Evolutionary conservation across 2,329 filamentous ascomycete genomes (phyloP).

Genomic region (Scorias spongiosa): DNA sequence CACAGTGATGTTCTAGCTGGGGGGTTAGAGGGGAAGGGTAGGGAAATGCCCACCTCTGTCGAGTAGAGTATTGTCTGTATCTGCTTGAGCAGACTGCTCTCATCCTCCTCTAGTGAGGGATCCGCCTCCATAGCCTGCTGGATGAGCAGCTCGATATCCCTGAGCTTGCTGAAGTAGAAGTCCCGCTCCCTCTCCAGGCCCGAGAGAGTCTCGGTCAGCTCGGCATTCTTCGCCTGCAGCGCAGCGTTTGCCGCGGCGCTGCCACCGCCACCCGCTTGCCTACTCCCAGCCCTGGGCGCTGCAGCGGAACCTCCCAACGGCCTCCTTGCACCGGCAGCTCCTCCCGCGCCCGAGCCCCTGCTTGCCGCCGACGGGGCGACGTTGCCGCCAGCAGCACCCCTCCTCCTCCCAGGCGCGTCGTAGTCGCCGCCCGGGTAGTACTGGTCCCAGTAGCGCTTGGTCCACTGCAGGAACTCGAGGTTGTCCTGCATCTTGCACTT

Average conservation of each 20-base stretch:
- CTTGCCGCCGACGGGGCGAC: conserved; percentile 24
- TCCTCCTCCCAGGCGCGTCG: conserved; percentile 73
- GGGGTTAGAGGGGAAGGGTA: too few relatives aligned
- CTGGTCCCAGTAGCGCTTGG: conserved; percentile 94
- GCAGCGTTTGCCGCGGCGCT: conserved; percentile 50
- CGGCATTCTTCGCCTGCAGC: conserved; percentile 70
- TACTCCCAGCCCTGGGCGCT: conserved; percentile 29
- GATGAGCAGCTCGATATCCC: conserved; percentile 88
- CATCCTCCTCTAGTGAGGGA: conserved; percentile 84
- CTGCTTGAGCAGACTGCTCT: conserved; percentile 80
- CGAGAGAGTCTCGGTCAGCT: conserved; percentile 86
- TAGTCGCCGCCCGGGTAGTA: conserved; percentile 96
- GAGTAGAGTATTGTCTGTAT: conserved; percentile 96
- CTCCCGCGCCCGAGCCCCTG: conserved; percentile 35
- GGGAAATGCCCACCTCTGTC: conserved; percentile 49
- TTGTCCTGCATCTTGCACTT: conserved; percentile 99
- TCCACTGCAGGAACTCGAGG: conserved; percentile 95
- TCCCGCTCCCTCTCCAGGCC: conserved; percentile 92
- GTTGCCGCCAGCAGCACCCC: conserved; percentile 54
- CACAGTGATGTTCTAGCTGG: not conserved
- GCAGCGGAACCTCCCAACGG: conserved; percentile 32
- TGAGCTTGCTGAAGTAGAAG: conserved; percentile 97
- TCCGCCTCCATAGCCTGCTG: conserved; percentile 88
- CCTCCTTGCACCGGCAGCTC: conserved; percentile 38
- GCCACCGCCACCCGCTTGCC: conserved; percentile 25